A percentile compares a stretch with the other conserved stretches of the same genome.
Conservation (phyloP, 2,329 filamentous ascomycete species). For the Fusarium musae region DNA sequence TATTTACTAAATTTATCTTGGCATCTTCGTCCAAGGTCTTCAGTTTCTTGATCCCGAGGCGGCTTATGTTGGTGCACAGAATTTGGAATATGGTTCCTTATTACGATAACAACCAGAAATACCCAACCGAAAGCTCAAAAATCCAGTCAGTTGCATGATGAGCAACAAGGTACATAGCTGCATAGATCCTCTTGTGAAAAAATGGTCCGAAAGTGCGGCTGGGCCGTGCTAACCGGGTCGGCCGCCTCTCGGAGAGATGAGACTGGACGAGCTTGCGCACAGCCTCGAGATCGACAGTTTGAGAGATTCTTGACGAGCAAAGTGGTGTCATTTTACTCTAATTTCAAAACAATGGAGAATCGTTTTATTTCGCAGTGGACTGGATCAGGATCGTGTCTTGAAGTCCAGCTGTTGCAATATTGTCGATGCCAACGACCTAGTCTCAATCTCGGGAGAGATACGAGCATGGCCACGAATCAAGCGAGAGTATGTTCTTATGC, state of each 20-base stretch:
- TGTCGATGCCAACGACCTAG: neutral
- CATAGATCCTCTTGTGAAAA: neutral
- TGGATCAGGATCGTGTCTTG: no score
- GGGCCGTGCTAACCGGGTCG: neutral
- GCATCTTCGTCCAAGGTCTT: rapidly evolving
- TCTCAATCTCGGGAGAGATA: neutral
- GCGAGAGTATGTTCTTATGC: rapidly evolving
- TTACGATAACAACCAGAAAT: neutral
- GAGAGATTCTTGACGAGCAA: rapidly evolving
- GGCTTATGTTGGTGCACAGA: rapidly evolving
- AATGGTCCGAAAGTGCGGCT: neutral
- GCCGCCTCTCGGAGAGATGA: neutral
- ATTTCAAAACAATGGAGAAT: rapidly evolving
- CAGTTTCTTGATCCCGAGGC: rapidly evolving
- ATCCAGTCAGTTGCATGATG: no score
- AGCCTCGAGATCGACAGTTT: neutral
- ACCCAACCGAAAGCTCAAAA: no score
- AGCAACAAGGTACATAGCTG: rapidly evolving
- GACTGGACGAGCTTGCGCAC: neutral
- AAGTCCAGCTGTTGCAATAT: no score
- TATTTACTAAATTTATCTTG: rapidly evolving
- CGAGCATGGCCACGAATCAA: neutral
- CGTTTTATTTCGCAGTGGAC: rapidly evolving
- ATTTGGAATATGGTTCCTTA: neutral
- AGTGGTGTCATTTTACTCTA: neutral